Evolutionary conservation across 495 filamentous ascomycete species (phyloP).

Genomic region (Parachaetomium inaequale): DNA sequence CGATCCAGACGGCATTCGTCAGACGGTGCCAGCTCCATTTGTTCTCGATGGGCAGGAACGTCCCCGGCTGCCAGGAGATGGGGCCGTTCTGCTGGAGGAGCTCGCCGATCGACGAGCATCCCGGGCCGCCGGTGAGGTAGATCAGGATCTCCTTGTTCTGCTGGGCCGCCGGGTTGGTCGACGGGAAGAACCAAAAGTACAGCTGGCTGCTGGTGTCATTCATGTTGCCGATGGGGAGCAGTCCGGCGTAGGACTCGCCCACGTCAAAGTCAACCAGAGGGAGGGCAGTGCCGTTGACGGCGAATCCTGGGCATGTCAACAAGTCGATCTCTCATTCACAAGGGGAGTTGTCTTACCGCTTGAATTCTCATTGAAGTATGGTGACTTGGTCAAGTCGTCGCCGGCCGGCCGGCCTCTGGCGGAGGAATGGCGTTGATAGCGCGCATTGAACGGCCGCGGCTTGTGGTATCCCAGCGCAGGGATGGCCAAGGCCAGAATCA

Average conservation of each 20-base stretch:
- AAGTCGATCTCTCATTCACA: background rate
- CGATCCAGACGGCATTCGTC: constrained; percentile 64
- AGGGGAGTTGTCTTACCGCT: constrained; percentile 5
- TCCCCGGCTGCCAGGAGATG: constrained; percentile 60
- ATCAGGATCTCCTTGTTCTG: constrained; percentile 63
- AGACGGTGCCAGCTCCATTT: constrained; percentile 65
- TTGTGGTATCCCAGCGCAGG: background rate
- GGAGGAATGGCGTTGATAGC: background rate
- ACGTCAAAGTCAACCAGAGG: constrained; percentile 75
- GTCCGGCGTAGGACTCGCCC: constrained; percentile 74
- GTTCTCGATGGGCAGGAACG: constrained; percentile 55
- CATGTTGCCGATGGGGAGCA: constrained; percentile 67
- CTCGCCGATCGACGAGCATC: constrained; percentile 63
- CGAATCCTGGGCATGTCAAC: constrained; percentile 46
- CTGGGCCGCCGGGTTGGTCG: constrained; percentile 46
- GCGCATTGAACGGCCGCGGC: background rate
- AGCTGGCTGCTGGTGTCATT: constrained; percentile 56
- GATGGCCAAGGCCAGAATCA: background rate
- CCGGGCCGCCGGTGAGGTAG: constrained; percentile 55
- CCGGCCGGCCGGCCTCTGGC: background rate
- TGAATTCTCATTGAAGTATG: constrained; percentile 20
- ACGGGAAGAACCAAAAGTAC: constrained; percentile 78
- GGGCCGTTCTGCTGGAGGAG: constrained; percentile 66
- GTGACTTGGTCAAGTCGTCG: constrained; percentile 17
- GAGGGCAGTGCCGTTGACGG: constrained; percentile 64